Conservation (phyloP, 768 basidiomycete genomes). For the Leccinum broughii region DNA sequence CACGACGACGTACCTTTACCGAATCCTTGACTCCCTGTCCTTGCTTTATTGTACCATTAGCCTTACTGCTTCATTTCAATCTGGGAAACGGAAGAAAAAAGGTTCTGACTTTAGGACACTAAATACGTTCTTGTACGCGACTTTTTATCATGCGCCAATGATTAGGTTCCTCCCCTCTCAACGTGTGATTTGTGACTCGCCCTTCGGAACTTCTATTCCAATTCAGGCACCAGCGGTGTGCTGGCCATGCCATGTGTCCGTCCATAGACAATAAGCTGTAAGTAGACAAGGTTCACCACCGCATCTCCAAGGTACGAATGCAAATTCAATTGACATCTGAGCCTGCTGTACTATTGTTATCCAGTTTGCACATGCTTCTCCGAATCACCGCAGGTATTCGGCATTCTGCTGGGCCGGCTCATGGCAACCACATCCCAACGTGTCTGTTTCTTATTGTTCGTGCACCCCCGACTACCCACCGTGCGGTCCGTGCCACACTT, state of each 20-base stretch:
- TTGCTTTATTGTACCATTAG: slow-evolving; percentile 30
- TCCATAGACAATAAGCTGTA: slow-evolving; percentile 25
- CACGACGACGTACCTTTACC: slow-evolving; percentile 14
- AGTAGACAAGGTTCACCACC: slow-evolving; percentile 28
- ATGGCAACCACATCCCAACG: slow-evolving; percentile 22
- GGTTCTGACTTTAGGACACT: slow-evolving; percentile 8
- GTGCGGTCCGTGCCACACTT: background rate
- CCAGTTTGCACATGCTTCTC: slow-evolving; percentile 8
- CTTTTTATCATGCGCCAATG: slow-evolving; percentile 23
- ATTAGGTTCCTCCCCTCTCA: slow-evolving; percentile 15
- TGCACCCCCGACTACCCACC: slow-evolving; percentile 3
- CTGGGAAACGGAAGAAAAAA: background rate
- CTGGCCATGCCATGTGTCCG: background rate
- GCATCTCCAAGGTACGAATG: slow-evolving; percentile 32
- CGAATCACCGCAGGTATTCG: background rate
- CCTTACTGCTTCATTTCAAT: slow-evolving; percentile 8
- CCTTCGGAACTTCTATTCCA: slow-evolving; percentile 10
- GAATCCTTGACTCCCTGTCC: slow-evolving; percentile 9
- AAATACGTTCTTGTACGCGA: slow-evolving; percentile 8
- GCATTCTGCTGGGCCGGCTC: slow-evolving; percentile 7
- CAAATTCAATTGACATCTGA: slow-evolving; percentile 13
- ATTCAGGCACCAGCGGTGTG: slow-evolving; percentile 2
- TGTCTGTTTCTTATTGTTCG: slow-evolving; percentile 29
- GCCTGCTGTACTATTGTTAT: slow-evolving; percentile 22
- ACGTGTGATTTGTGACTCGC: slow-evolving; percentile 8